A percentile compares a stretch with the other conserved stretches of the same genome.
Evolutionary conservation across 192 early-diverging fungal genomes (phyloP).

Genomic region (Linnemannia schmuckeri): DNA sequence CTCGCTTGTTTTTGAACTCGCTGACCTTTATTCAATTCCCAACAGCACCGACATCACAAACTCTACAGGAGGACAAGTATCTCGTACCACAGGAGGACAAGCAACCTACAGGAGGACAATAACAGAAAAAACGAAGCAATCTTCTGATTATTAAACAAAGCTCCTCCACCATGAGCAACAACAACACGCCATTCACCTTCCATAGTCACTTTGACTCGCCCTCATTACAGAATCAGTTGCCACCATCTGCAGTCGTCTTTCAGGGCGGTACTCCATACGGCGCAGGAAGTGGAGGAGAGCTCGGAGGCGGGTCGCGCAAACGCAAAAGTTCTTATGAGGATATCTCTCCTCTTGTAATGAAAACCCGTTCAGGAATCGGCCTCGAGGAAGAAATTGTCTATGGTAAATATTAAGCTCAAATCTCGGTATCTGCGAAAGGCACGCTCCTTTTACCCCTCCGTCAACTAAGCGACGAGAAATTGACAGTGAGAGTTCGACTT

Average conservation of each 20-base stretch:
- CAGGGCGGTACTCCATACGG: not conserved
- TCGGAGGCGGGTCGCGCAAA: conserved; percentile 19
- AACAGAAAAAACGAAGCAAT: no score
- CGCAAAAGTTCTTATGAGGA: conserved; percentile 48
- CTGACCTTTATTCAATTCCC: not conserved
- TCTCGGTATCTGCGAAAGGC: no score
- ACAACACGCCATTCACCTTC: conserved; percentile 24
- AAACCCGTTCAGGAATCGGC: conserved; percentile 45
- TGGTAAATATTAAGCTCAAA: conserved; percentile 3
- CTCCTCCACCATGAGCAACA: conserved; percentile 15
- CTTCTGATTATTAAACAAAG: not conserved
- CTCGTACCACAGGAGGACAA: not conserved
- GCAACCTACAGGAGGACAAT: not conserved
- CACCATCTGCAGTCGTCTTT: not conserved
- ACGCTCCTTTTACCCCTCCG: no score
- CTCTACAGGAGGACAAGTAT: not conserved
- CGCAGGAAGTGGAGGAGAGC: not conserved
- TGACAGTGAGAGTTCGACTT: not conserved
- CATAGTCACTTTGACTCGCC: conserved; percentile 12
- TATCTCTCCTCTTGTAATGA: conserved; percentile 43
- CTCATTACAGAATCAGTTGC: conserved; percentile 6
- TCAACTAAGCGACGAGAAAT: not conserved
- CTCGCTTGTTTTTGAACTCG: not conserved
- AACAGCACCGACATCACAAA: not conserved
- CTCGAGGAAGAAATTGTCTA: conserved; percentile 53